Conservation (phyloP, 768 basidiomycete species). For the Leucosporidium creatinivorum region DNA sequence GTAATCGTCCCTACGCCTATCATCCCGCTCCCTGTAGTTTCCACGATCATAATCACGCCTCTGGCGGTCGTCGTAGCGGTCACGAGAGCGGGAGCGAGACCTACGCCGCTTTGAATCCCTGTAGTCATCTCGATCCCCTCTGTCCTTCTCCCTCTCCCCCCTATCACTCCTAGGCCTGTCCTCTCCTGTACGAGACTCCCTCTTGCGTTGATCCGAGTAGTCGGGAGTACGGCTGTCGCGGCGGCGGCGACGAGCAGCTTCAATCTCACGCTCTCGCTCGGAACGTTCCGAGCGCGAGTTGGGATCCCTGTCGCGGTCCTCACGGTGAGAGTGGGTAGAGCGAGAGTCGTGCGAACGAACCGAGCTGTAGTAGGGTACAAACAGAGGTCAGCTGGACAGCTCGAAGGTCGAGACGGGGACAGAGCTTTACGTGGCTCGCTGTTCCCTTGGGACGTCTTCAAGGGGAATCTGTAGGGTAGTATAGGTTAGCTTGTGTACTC, state of each 20-base stretch:
- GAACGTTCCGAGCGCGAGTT: no score
- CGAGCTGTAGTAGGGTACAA: neutral
- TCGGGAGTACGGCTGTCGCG: neutral
- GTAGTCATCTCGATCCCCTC: neutral
- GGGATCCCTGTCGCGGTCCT: neutral
- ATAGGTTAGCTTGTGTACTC: no score
- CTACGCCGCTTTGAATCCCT: neutral
- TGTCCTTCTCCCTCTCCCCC: no score
- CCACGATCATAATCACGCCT: neutral
- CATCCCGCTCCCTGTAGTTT: neutral
- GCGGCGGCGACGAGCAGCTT: neutral
- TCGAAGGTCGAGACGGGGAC: no score
- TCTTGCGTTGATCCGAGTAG: neutral
- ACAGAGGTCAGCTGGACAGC: neutral
- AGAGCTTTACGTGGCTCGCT: neutral
- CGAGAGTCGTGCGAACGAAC: slow-evolving; percentile 1
- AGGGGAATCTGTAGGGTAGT: no score
- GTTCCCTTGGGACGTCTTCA: no score
- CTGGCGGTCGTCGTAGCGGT: neutral
- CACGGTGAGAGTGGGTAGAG: neutral
- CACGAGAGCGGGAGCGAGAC: neutral
- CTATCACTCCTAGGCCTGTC: neutral
- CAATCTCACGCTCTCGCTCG: neutral
- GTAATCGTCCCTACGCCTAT: neutral
- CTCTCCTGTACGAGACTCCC: no score